Evolutionary conservation across 495 filamentous ascomycete species (phyloP), one percentile per base, ranked within the genome.

Genomic region (Daldinia concentrica): DNA sequence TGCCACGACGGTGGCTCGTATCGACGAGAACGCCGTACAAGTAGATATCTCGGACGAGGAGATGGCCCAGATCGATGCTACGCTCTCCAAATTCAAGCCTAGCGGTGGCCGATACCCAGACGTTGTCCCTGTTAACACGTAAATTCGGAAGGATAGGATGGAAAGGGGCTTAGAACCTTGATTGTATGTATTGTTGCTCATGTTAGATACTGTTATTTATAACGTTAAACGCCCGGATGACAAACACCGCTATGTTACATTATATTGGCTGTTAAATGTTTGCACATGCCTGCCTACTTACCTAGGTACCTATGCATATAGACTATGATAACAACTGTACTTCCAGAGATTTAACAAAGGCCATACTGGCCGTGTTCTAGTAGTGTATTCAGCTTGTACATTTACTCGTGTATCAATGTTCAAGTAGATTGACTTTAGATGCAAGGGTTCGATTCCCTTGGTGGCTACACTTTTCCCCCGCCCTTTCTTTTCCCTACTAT

Each of bases 11-110:
- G 79, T 64, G 3, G 78, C 61, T 4, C 77, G 85, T 4, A 80
- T 89, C 2, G 54, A 72, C 19, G 87, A 90, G 79, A 90, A 90
- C 74, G 59, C 74, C 4, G 76, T 67, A 15, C 29, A 77, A 9
- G 78, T 89, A 0, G 77, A 82, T 0, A 66, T 89, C 27, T 79
- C 75, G 6, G 77, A 82, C 7, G 81, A 80, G 14, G 88, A 89
- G 70, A 73, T 85, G 80, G 75, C 66, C n/a, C 77, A 82, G 69
- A 84, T 90, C 37, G 80, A 88, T 48, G 70, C 58, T 12, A 83
- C 82, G 32, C 63, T 88, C 26, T 76, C 74, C 0, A 76, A 66
- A 62, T 83, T 86, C 60, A 77, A 78, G 48, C 71, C 81, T n/a
- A 66, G 70, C 30, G 86, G 86, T 0, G 60, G 17, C 8, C 69